phyloP scores from a whole-genome alignment of 2,329 filamentous ascomycete species.

The Trichoderma atrobrunneum region DNA sequence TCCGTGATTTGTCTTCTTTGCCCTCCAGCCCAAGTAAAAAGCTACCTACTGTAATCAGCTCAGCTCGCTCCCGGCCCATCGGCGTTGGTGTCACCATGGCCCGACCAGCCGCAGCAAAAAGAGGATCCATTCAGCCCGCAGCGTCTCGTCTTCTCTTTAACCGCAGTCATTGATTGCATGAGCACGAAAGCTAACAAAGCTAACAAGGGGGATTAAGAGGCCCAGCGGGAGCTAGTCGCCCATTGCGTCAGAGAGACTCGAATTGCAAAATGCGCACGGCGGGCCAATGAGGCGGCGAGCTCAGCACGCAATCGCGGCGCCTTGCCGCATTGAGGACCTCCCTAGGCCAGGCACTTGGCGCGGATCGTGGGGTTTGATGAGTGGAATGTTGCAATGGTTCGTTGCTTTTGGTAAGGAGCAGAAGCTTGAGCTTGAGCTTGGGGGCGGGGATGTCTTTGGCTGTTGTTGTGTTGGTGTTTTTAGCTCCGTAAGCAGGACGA shows the following conservation, averaged over 20 bases:
- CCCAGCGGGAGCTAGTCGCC: slow-evolving; percentile 17
- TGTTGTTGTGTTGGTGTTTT: not conserved
- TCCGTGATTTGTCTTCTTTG: not conserved
- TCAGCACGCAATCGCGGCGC: slow-evolving; percentile 31
- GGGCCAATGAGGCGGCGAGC: slow-evolving; percentile 27
- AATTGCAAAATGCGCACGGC: slow-evolving; percentile 28
- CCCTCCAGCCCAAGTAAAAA: not conserved
- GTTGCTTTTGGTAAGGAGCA: not conserved
- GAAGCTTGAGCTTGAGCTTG: not conserved
- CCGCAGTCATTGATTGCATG: not conserved
- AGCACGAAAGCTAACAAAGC: not conserved
- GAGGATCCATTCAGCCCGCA: not conserved
- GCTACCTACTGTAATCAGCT: not conserved
- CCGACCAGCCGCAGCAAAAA: slow-evolving; percentile 12
- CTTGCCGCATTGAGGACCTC: slow-evolving; percentile 21
- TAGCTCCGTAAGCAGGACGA: slow-evolving; percentile 4
- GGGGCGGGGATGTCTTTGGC: not conserved
- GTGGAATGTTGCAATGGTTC: not conserved
- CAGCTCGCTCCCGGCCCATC: slow-evolving; percentile 8
- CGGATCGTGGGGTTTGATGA: slow-evolving; percentile 16
- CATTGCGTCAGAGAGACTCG: slow-evolving; percentile 32
- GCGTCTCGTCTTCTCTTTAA: not conserved
- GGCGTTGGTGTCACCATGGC: not conserved
- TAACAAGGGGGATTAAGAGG: not conserved
- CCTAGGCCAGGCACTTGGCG: slow-evolving; percentile 17